Base-by-base conservation (phyloP, 768 basidiomycete genomes). In the Lactarius hatsudake region DNA sequence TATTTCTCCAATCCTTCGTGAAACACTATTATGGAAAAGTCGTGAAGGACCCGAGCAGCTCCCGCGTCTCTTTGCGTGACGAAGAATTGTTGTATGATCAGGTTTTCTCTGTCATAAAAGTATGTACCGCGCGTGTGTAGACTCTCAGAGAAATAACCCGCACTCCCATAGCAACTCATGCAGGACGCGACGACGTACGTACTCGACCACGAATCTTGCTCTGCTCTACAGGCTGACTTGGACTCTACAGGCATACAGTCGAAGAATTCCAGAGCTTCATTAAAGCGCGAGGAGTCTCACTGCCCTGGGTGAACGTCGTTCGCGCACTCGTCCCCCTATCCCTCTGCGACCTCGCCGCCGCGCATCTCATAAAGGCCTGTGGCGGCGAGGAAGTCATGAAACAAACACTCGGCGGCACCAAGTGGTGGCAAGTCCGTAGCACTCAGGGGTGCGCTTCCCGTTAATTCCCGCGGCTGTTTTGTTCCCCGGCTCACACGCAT, bases 361-460 rank as follows among this genome's bases (percentile, higher is more conserved):
- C 76, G 0, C 78, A 86, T 69, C 81, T 98, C 59, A 87, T 95
- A 62, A 80, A 85, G 68, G 92, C 87, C 4, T 80, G 96, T 7
- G 95, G 95, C 1, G 94, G 95, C 18, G 89, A 90, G 72, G 85
- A 89, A 57, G 81, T 84, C 13, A 85, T 83, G 54, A 83, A 85
- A 68, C 82, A 82, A 45, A 74, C 93, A 28, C 87, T 94, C 5
- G 96, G 96, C 20, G 96, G 96, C 2, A 85, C 87, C 5, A 94
- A 95, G 74, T 98, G 96, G 94, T 98, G 96, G 96, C 95, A 96
- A 77, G 93, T 95, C 34, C 87, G 96, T 51, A 88, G 90, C 23
- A 74, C 93, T 55, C 78, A 84, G 59, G 94, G 94, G 94, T 86
- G 79, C 75, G 78, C 78, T 72, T 75, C 72, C 20, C 74, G 43